A percentile compares a stretch with the other conserved stretches of the same genome.
phyloP scores from a whole-genome alignment of 495 filamentous ascomycete genomes.

The Immersiella caudata region DNA sequence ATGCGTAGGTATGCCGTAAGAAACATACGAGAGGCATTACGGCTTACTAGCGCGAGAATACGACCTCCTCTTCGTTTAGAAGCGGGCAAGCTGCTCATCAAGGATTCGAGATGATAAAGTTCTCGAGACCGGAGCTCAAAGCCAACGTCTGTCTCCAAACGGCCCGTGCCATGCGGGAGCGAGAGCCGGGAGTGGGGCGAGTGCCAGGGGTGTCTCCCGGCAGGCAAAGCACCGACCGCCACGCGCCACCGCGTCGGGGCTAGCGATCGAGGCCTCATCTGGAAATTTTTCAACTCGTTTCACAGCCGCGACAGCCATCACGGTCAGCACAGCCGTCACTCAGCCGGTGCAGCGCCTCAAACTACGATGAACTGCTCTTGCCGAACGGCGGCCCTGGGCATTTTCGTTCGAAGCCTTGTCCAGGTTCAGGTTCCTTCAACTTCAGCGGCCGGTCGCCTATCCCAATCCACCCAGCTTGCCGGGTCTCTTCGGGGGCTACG shows the following conservation, averaged over 20 bases:
- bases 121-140: neutral
- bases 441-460: conserved; percentile 16
- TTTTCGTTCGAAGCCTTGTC: conserved; percentile 54
- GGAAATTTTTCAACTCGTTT: neutral
- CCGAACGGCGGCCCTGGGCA: conserved; percentile 45
- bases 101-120: neutral
- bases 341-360: neutral
- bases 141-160: neutral
- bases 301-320: neutral
- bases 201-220: neutral
- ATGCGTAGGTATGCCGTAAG: no score
- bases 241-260: neutral
- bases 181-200: neutral
- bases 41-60: no score
- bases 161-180: neutral
- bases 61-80: no score
- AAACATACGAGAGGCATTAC: no score
- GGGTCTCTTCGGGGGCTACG: neutral
- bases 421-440: conserved; percentile 42
- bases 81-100: neutral
- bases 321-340: neutral
- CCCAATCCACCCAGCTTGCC: neutral
- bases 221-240: neutral
- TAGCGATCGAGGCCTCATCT: conserved; percentile 1
- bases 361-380: conserved; percentile 53